Conservation (phyloP, 768 basidiomycete genomes). For the Trametes cingulata region DNA sequence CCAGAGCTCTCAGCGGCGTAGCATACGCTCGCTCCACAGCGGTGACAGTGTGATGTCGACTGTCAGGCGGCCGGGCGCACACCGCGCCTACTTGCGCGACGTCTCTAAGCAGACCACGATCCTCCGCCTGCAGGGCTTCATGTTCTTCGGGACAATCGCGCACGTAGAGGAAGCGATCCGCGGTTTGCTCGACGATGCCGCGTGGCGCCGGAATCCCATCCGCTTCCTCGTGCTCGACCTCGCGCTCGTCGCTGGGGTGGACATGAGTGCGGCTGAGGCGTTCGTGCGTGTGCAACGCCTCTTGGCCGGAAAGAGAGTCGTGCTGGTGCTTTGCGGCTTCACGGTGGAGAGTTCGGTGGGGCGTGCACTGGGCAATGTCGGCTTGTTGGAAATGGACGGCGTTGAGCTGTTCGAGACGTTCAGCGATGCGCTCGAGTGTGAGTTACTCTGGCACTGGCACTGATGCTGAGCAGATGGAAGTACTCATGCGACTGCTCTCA, state of each 20-base stretch:
- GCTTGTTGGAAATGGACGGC: constrained; percentile 70
- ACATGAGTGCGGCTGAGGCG: constrained; percentile 94
- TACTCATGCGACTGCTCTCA: constrained; percentile 33
- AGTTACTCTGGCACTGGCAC: constrained; percentile 32
- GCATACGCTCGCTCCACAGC: constrained; percentile 81
- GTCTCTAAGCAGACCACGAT: constrained; percentile 91
- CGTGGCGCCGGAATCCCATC: constrained; percentile 75
- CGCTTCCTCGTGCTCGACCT: constrained; percentile 91
- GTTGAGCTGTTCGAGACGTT: constrained; percentile 83
- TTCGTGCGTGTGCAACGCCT: constrained; percentile 89
- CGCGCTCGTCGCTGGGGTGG: constrained; percentile 82
- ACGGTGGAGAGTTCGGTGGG: constrained; percentile 62
- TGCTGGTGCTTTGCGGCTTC: constrained; percentile 88
- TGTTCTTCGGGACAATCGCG: constrained; percentile 93
- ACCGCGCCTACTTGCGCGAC: constrained; percentile 88
- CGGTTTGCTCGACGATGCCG: constrained; percentile 64
- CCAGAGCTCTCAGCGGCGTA: constrained; percentile 82
- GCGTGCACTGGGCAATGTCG: constrained; percentile 74
- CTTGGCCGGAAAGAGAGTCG: constrained; percentile 71
- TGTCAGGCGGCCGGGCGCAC: constrained; percentile 84
- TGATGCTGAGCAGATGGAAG: neutral
- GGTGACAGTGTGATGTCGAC: constrained; percentile 88
- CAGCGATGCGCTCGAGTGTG: constrained; percentile 93
- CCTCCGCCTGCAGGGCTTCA: constrained; percentile 83
- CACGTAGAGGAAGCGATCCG: constrained; percentile 88